Percentiles rank a stretch among this genome's conserved stretches.
phyloP scores from a whole-genome alignment of 2,329 filamentous ascomycete genomes.

The Camptophora hylomeconis region DNA sequence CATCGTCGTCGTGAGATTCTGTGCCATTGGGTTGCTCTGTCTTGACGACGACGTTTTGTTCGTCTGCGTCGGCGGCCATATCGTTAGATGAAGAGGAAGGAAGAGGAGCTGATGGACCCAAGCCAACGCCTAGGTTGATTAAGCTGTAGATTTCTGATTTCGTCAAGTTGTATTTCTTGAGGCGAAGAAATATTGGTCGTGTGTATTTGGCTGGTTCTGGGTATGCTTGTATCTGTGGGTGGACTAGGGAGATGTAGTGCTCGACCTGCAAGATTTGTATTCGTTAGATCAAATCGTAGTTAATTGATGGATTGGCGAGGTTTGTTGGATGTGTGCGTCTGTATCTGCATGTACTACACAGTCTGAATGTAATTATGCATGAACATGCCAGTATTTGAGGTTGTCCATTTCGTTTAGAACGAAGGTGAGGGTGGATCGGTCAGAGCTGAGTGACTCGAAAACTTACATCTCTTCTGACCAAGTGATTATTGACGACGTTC shows the following conservation, averaged over 20 bases:
- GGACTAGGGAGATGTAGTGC: neutral
- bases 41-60: too few species aligned
- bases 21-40: neutral
- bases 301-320: conserved; percentile 7
- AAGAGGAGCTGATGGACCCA: conserved; percentile 10
- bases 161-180: conserved; percentile 29
- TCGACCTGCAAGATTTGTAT: too few species aligned
- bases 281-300: conserved; percentile 9
- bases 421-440: neutral
- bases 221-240: conserved; percentile 8
- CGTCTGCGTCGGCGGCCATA: neutral
- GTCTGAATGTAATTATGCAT: neutral
- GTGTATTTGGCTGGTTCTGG: conserved; percentile 28
- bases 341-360: neutral
- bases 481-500: conserved; percentile 32
- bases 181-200: conserved; percentile 22
- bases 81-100: neutral
- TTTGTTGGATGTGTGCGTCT: conserved; percentile 4
- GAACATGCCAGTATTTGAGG: neutral
- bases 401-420: too few species aligned
- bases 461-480: conserved; percentile 32
- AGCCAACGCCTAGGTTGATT: conserved; percentile 31
- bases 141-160: conserved; percentile 35
- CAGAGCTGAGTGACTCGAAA: neutral
- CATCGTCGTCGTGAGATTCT: conserved; percentile 2